Evolutionary conservation across 208 protist species (phyloP).

Genomic region (Acanthamoeba lenticulata): DNA sequence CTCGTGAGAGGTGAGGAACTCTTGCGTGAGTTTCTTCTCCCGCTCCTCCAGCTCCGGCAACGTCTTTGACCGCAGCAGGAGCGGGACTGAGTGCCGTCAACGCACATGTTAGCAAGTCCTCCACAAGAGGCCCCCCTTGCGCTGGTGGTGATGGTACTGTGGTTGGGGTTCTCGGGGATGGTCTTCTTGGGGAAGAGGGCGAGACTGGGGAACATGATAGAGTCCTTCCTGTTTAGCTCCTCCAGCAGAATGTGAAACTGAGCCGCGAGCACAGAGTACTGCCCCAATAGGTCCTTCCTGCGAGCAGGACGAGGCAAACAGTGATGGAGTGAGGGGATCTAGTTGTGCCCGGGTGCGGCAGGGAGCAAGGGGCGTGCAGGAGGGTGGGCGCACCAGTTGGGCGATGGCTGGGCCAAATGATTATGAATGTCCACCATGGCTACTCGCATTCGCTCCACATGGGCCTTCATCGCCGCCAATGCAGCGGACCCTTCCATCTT

Average conservation of each 20-base stretch:
- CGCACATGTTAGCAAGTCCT: not conserved
- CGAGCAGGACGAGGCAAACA: not conserved
- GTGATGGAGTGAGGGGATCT: not conserved
- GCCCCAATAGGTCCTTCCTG: constrained; percentile 47
- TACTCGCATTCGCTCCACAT: not conserved
- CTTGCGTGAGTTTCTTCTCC: constrained; percentile 35
- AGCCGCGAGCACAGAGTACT: constrained; percentile 24
- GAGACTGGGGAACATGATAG: constrained; percentile 29
- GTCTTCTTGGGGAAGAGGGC: constrained; percentile 39
- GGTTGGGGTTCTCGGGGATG: not conserved
- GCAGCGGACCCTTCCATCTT: constrained; percentile 34
- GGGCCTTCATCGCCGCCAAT: constrained; percentile 27
- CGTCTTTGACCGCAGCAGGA: constrained; percentile 42
- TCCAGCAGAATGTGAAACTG: constrained; percentile 63
- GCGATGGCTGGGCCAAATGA: not conserved
- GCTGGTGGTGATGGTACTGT: not conserved
- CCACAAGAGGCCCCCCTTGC: not conserved
- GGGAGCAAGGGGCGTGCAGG: too few species aligned
- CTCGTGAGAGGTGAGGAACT: constrained; percentile 1
- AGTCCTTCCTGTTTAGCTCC: constrained; percentile 12
- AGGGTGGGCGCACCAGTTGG: not conserved
- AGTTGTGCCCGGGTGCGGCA: not conserved
- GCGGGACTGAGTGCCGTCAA: not conserved
- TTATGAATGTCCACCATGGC: not conserved
- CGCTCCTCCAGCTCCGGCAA: constrained; percentile 48